These are phyloP conservation scores for Gymnopilus junonius DNA, from an alignment of 768 basidiomycete genomes.

Conservation along the genomic window DNA sequence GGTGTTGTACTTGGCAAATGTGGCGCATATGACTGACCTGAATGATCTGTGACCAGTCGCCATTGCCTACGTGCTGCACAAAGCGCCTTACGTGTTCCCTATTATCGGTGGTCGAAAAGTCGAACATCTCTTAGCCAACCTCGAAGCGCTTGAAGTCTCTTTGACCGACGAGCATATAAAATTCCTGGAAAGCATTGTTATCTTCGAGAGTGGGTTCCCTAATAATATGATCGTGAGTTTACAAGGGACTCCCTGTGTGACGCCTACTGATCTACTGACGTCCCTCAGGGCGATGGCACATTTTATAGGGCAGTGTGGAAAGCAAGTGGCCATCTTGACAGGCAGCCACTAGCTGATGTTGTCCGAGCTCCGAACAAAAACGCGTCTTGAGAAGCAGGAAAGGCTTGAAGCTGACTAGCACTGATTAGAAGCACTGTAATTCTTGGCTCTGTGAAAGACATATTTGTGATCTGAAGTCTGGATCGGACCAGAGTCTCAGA, in stretches of 20 bases:
- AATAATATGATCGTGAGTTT: slow-evolving; percentile 35
- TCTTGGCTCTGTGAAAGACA: too few species aligned
- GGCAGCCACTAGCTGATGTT: slow-evolving; percentile 13
- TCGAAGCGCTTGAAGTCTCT: slow-evolving; percentile 53
- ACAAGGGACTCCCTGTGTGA: not conserved
- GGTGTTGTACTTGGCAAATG: not conserved
- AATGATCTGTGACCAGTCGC: slow-evolving; percentile 38
- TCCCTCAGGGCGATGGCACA: slow-evolving; percentile 15
- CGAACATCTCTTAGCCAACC: slow-evolving; percentile 54
- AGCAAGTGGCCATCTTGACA: slow-evolving; percentile 13
- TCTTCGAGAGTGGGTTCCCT: slow-evolving; percentile 55
- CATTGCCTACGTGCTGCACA: slow-evolving; percentile 60
- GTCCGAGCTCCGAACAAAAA: slow-evolving; percentile 6
- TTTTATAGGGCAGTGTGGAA: slow-evolving; percentile 16
- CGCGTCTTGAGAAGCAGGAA: not conserved
- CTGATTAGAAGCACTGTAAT: too few species aligned
- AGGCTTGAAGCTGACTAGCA: not conserved
- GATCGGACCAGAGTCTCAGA: too few species aligned
- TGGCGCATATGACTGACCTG: not conserved
- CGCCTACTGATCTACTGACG: not conserved
- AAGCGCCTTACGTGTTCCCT: slow-evolving; percentile 57
- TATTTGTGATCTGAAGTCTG: too few species aligned
- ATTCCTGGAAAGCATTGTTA: slow-evolving; percentile 45
- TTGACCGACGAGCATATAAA: slow-evolving; percentile 50
- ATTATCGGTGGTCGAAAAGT: slow-evolving; percentile 57